Conservation (phyloP, 805 yeast genomes). For the Barnettozyma sp. region DNA sequence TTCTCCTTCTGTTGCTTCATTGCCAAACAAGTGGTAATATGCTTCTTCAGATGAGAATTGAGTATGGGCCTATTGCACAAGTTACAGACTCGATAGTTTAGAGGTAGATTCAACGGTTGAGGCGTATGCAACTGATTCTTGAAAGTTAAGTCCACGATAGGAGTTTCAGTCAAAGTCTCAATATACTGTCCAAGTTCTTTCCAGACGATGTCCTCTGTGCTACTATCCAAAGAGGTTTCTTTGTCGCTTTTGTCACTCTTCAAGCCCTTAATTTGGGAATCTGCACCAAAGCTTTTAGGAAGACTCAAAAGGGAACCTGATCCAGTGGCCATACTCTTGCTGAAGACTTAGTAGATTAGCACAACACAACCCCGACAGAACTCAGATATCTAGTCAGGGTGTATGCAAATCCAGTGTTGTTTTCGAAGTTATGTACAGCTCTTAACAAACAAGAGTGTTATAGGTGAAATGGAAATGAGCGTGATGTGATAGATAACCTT, state of each 20-base stretch:
- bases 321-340: conserved; percentile 21
- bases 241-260: conserved; percentile 4
- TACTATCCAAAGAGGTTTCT: too few relatives aligned
- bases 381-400: too few relatives aligned
- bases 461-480: too few relatives aligned
- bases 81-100: conserved; percentile 42
- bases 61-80: conserved; percentile 41
- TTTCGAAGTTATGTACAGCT: too few relatives aligned
- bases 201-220: conserved; percentile 22
- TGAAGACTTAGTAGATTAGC: too few relatives aligned
- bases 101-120: conserved; percentile 33
- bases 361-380: too few relatives aligned
- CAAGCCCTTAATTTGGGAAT: conserved; percentile 24
- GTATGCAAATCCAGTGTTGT: too few relatives aligned
- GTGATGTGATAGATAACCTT: too few relatives aligned
- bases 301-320: conserved; percentile 12
- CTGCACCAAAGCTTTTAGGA: conserved; percentile 22
- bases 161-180: conserved; percentile 20
- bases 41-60: conserved; percentile 31
- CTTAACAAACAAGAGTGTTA: too few relatives aligned
- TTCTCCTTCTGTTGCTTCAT: conserved; percentile 25
- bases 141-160: conserved; percentile 10
- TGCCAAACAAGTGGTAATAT: conserved; percentile 34
- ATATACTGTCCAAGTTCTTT: conserved; percentile 28
- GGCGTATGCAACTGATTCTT: conserved; percentile 19